Conservation (phyloP, 257 asterid species). For the Osmanthus fragrans region DNA sequence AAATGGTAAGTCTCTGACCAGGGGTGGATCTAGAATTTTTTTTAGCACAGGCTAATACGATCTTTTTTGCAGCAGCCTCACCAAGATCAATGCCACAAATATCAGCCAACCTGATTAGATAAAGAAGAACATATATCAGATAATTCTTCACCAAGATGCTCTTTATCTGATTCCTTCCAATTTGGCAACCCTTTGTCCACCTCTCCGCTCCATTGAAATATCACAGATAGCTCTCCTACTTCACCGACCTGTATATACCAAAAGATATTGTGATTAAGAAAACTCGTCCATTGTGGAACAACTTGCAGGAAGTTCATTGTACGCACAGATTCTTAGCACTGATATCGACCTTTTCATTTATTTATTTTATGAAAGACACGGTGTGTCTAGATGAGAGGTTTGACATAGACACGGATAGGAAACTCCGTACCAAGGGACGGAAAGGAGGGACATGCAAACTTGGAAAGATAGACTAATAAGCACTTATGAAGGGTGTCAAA, state of each 20-base stretch:
- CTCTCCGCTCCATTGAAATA: conserved; percentile 69
- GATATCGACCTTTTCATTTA: no score
- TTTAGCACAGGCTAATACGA: no score
- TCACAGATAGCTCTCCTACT: conserved; percentile 60
- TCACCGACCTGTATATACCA: conserved; percentile 40
- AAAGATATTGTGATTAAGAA: neutral
- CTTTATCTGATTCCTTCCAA: conserved; percentile 61
- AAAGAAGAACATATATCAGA: conserved; percentile 62
- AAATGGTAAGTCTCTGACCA: no score
- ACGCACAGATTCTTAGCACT: no score
- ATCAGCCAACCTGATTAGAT: conserved; percentile 57
- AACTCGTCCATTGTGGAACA: neutral
- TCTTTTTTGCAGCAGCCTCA: conserved; percentile 48
- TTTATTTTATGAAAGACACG: no score
- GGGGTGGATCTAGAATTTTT: no score
- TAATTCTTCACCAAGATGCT: conserved; percentile 63
- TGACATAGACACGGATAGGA: no score
- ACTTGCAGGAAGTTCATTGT: no score
- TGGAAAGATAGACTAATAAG: no score
- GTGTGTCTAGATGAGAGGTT: no score
- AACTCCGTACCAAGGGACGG: no score
- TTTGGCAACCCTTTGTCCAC: conserved; percentile 57
- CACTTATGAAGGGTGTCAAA: neutral
- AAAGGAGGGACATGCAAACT: no score
- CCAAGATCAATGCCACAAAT: conserved; percentile 59